These are phyloP conservation scores for Cutaneotrichosporon curvatum DNA, from an alignment of 1,284 basidiomycete species.

Conservation along the genomic window DNA sequence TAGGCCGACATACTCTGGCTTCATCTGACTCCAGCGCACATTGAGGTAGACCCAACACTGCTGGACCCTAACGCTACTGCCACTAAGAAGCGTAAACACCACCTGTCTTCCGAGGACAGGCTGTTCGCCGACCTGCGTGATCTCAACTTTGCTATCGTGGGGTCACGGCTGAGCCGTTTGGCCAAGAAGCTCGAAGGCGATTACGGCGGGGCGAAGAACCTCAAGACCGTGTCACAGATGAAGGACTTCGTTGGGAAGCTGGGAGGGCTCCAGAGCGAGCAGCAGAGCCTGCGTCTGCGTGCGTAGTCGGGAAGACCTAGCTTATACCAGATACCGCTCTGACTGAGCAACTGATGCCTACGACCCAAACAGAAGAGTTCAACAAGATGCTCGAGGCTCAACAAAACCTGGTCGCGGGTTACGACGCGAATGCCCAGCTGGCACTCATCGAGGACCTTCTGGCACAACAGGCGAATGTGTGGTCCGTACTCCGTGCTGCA, in stretches of 20 bases:
- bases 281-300: slow-evolving; percentile 83
- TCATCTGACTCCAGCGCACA: slow-evolving; percentile 57
- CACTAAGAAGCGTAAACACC: slow-evolving; percentile 74
- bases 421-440: slow-evolving; percentile 70
- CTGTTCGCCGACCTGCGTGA: slow-evolving; percentile 79
- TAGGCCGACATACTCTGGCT: background rate
- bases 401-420: slow-evolving; percentile 89
- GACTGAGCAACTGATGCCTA: slow-evolving; percentile 80
- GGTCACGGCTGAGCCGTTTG: slow-evolving; percentile 69
- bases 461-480: slow-evolving; percentile 64
- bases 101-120: slow-evolving; percentile 69
- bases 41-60: slow-evolving; percentile 78
- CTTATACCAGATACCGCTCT: slow-evolving; percentile 70
- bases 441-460: slow-evolving; percentile 78
- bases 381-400: slow-evolving; percentile 90
- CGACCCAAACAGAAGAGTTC: slow-evolving; percentile 82
- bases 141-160: slow-evolving; percentile 89
- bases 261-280: slow-evolving; percentile 82
- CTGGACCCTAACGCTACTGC: slow-evolving; percentile 54
- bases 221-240: slow-evolving; percentile 84
- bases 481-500: slow-evolving; percentile 67
- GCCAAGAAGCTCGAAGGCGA: slow-evolving; percentile 84
- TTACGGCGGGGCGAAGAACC: slow-evolving; percentile 51
- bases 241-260: slow-evolving; percentile 92
- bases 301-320: slow-evolving; percentile 35